Percentiles rank a stretch among this genome's conserved stretches.
Evolutionary conservation across 2,329 filamentous ascomycete species (phyloP).

Genomic region (Gaeumannomyces sp.): DNA sequence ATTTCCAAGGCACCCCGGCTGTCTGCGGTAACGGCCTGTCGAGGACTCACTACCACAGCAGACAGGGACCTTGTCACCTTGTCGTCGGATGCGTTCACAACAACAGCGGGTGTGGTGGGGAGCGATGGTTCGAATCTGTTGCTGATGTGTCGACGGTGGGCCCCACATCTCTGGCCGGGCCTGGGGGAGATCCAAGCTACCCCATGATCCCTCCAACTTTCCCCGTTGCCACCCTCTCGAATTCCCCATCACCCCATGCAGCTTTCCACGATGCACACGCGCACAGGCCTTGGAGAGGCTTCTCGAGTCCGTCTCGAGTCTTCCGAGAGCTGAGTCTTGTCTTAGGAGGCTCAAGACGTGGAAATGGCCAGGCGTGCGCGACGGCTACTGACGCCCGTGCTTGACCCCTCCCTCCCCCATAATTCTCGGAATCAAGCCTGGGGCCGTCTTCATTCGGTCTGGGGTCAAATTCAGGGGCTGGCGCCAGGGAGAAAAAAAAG

Average conservation of each 20-base stretch:
- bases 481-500: no score
- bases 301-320: no score
- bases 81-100: background rate
- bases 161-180: background rate
- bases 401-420: background rate
- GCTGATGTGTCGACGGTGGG: background rate
- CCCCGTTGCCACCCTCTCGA: background rate
- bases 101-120: background rate
- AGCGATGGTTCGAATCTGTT: background rate
- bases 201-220: conserved; percentile 1
- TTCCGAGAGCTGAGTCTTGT: no score
- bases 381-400: background rate
- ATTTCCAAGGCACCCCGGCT: no score
- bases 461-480: background rate
- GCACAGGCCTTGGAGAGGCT: no score
- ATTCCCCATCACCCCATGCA: no score
- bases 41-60: no score
- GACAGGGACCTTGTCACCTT: background rate
- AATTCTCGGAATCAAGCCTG: no score
- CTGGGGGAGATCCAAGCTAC: background rate
- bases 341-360: background rate
- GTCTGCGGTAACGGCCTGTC: no score
- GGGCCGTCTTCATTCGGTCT: background rate
- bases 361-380: no score
- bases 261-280: no score